Evolutionary conservation across 2,329 filamentous ascomycete genomes (phyloP), one percentile per base, ranked within the genome.

Genomic region (Penicillium sp.): DNA sequence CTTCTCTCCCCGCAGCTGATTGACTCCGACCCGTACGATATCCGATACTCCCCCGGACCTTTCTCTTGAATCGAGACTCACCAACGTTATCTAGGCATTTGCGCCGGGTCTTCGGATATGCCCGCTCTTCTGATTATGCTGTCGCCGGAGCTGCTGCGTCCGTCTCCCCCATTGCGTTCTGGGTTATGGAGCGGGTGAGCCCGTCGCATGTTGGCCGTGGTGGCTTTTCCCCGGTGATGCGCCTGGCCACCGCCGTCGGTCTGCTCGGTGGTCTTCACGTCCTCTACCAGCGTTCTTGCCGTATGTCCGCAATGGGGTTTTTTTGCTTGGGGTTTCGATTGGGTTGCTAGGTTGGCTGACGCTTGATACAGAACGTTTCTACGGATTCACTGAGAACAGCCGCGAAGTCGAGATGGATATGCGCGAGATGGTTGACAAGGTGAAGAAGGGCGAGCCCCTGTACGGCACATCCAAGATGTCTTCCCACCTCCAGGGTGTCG

Each of bases 341-440:
- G 24, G 18, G 5, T 24, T n/a, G 43, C 39, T 19, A 10, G 24
- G 44, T 19, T 22, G 41, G 51, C 63, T 68, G 10, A 68, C 40
- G 49, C 35, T 7, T 51, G 16, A 36, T 47, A 64, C 72, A 96
- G 92, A 94, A 72, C 90, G 95, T 66, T 98, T 99, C 81, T 98
- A 97, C 80, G 95, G 95, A 70, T 91, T 93, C 78, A 88, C 86
- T 50, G 95, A 99, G 79, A 99, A 99, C 80, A 81, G 88, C 55
- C 88, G 95, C 70, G 95, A 99, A 78, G 82, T 95, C 58, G 90
- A 96, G 65, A 89, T 96, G 89, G 95, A 99, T 75, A 98, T 98
- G 93, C 86, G 87, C 65, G 95, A 99, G 79, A 99, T 99, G 95
- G 93, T 97, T 39, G 86, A 88, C 76, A 96, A 94, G 80, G 93